Evolutionary conservation across 164 flowering plant species (phyloP).

Genomic region (Kalanchoe fedtschenkoi): DNA sequence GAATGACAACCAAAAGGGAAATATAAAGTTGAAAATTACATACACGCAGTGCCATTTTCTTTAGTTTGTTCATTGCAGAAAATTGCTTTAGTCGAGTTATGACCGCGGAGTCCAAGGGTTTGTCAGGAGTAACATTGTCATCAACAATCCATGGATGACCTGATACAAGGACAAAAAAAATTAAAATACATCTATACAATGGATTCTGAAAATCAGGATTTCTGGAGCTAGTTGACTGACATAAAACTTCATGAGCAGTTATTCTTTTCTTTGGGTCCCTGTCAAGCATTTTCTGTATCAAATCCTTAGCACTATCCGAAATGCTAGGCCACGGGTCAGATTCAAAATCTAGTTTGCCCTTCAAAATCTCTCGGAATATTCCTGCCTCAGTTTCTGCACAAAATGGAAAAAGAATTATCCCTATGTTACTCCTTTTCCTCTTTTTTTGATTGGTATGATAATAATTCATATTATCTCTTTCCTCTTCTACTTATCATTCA

Average conservation of each 20-base stretch:
- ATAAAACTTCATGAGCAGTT: constrained; percentile 4
- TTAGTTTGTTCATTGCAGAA: constrained; percentile 8
- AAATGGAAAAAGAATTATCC: not conserved
- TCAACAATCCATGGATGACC: constrained; percentile 4
- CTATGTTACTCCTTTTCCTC: not conserved
- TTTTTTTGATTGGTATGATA: not conserved
- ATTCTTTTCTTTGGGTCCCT: constrained; percentile 1
- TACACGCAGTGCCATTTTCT: constrained; percentile 4
- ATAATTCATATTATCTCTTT: too few species aligned
- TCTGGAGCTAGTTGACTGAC: not conserved
- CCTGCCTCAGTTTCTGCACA: constrained; percentile 1
- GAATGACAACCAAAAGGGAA: not conserved
- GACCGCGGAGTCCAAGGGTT: not conserved
- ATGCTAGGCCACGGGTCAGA: constrained; percentile 6
- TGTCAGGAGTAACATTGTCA: constrained; percentile 3
- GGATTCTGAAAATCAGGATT: not conserved
- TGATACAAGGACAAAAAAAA: not conserved
- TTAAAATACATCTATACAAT: not conserved
- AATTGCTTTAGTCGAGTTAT: constrained; percentile 2
- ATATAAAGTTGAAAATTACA: not conserved
- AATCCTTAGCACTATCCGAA: constrained; percentile 7
- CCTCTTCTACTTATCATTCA: too few species aligned
- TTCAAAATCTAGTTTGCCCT: constrained; percentile 4
- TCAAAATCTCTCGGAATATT: constrained; percentile 3
- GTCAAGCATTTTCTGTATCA: constrained; percentile 3